phyloP scores from a whole-genome alignment of 2,329 filamentous ascomycete genomes.

The Dothidotthia symphoricarpi region DNA sequence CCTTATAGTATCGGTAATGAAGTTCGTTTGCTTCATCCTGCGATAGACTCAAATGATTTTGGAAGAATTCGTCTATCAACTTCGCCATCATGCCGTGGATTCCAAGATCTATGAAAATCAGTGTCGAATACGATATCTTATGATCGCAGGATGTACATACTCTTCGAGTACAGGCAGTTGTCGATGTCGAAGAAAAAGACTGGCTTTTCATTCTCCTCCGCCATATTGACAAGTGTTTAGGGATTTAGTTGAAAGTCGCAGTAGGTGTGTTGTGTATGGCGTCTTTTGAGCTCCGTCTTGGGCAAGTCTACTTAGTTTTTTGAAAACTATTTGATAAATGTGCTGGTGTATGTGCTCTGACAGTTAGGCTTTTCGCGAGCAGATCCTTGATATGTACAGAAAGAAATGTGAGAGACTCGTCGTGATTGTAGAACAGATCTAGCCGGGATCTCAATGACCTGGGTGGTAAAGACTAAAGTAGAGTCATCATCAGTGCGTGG shows the following conservation, averaged over 20 bases:
- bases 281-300: no score
- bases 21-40: constrained; percentile 78
- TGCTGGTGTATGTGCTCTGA: no score
- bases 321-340: no score
- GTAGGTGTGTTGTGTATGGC: no score
- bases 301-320: no score
- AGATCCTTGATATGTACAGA: no score
- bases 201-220: constrained; percentile 43
- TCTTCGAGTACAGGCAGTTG: constrained; percentile 92
- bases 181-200: constrained; percentile 90
- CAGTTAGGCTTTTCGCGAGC: no score
- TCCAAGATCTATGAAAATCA: constrained; percentile 59
- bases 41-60: constrained; percentile 69
- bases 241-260: no score
- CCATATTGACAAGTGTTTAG: constrained; percentile 17
- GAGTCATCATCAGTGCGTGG: constrained; percentile 14
- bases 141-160: constrained; percentile 49
- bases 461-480: neutral
- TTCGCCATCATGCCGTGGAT: constrained; percentile 87
- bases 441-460: no score
- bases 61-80: constrained; percentile 71
- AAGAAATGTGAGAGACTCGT: no score
- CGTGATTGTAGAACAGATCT: no score
- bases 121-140: neutral
- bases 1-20: constrained; percentile 89